Base-by-base conservation (phyloP, 352 stramenopile species). In the Phytophthora melonis region DNA sequence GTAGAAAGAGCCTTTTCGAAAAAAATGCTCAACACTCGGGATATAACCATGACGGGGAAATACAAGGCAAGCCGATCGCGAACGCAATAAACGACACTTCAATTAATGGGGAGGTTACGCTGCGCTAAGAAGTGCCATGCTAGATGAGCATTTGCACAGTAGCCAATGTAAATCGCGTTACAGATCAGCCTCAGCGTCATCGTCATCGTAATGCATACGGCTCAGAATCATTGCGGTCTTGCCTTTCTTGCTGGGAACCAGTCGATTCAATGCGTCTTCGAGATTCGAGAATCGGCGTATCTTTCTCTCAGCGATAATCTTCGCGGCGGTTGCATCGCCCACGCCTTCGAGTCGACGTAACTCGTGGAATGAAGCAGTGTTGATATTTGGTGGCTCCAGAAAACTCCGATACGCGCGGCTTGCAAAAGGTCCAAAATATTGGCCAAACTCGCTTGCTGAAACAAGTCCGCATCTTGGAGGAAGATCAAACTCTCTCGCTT, bases 1-100 rank as follows among this genome's bases (percentile, higher is more conserved):
- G 68, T 78, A 0, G 85, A 82, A 8, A 93, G 73, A 54, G 77
- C 71, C 27, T 3, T 32, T 32, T 7, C 27, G 23, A 32, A 32
- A 32, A 32, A 32, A 32, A 32, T 32, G 27, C 27, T 32, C 27
- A 7, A 32, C 27, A 32, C 27, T 7, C 27, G 2, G 27, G 27
- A 32, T 32, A 32, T 32, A 32, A 32, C 27, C 27, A 32, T 5
- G 27, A 32, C 27, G 27, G 27, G 3, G 27, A 32, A 32, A 32
- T 32, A 32, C 27, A 32, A 25, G 27, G 3, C 27, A 32, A 7
- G 27, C 3, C 27, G 27, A 32, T 32, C 27, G 27, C 27, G 27
- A 32, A 8, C 3, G 27, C 27, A 32, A 32, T 32, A 32, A 32
- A 7, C 27, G 27, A 32, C 27, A 3, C 27, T 32, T 32, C 27